These are phyloP conservation scores for Solanum chiquidenum DNA, from an alignment of 257 asterid species.

Conservation along the genomic window DNA sequence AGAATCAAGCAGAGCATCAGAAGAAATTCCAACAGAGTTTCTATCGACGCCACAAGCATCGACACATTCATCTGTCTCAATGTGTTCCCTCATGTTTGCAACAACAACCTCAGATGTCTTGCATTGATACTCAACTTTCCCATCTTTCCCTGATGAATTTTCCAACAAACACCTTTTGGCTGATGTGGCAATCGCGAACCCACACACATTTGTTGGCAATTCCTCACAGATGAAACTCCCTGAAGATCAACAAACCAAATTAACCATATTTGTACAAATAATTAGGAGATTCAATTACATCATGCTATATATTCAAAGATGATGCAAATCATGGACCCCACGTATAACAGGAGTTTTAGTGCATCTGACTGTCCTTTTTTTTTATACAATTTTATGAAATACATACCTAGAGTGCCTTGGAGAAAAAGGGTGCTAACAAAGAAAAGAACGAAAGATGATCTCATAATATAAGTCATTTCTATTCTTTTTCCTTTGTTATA, in stretches of 20 bases:
- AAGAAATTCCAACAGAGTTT: conserved; percentile 54
- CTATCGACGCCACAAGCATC: conserved; percentile 59
- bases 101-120: conserved; percentile 55
- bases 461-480: not conserved
- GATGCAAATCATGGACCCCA: no score
- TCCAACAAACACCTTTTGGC: conserved; percentile 72
- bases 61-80: conserved; percentile 58
- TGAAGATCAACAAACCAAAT: conserved; percentile 1
- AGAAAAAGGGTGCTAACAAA: conserved; percentile 21
- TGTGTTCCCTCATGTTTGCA: conserved; percentile 32
- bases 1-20: conserved; percentile 52
- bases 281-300: not conserved
- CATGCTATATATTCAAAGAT: not conserved
- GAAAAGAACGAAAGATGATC: conserved; percentile 1
- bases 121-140: conserved; percentile 32
- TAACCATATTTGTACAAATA: not conserved
- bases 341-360: no score
- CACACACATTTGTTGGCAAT: conserved; percentile 36
- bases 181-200: conserved; percentile 50
- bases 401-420: conserved; percentile 35
- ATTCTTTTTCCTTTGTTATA: not conserved
- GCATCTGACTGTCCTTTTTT: no score
- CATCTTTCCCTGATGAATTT: conserved; percentile 18
- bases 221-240: conserved; percentile 62
- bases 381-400: not conserved